A percentile compares a stretch with the other conserved stretches of the same genome.
phyloP scores from a whole-genome alignment of 306 rosid species.

The Luffa aegyptiaca region DNA sequence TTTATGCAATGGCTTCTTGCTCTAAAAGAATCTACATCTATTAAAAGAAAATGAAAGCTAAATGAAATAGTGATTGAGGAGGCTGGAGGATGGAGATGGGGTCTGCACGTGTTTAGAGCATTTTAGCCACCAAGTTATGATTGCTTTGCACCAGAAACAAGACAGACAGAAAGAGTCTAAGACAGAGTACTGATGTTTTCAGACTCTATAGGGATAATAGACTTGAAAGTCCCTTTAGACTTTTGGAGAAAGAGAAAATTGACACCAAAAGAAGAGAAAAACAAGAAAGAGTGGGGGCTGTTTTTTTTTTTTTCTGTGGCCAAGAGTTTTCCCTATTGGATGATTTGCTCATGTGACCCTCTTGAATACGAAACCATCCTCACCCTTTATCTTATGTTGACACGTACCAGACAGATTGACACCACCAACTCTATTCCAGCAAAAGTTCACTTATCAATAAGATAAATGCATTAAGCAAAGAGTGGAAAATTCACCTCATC shows the following conservation, averaged over 20 bases:
- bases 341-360: slow-evolving; percentile 1
- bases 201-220: not conserved
- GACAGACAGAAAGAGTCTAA: slow-evolving; percentile 7
- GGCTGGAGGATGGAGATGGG: not conserved
- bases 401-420: not conserved
- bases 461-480: not conserved
- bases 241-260: not conserved
- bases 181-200: not conserved
- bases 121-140: slow-evolving; percentile 2
- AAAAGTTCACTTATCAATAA: not conserved
- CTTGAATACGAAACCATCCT: slow-evolving; percentile 1
- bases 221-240: not conserved
- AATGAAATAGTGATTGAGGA: not conserved
- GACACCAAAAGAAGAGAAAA: not conserved
- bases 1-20: not conserved
- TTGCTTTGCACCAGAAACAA: not conserved
- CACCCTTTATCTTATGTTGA: not conserved
- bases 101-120: slow-evolving; percentile 1
- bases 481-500: not conserved
- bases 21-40: not conserved
- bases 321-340: not conserved
- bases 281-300: not conserved
- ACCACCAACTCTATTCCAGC: not conserved
- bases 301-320: not conserved
- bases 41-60: not conserved